Conservation (phyloP, 176 grass and related monocot species). For the Tillandsia fasciculata region DNA sequence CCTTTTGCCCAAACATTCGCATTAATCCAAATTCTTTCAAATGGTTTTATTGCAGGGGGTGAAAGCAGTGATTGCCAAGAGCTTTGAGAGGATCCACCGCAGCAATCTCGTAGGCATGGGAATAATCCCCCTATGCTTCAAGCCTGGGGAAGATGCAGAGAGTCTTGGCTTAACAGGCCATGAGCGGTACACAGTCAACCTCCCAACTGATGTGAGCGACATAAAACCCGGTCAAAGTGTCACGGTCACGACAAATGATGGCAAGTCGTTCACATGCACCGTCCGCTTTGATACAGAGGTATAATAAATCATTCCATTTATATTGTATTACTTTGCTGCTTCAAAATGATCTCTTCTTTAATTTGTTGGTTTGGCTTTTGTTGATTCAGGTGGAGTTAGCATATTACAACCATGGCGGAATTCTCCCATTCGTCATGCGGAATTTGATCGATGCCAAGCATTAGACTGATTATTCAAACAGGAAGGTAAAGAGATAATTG, state of each 20-base stretch:
- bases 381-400: conserved; percentile 74
- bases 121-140: conserved; percentile 88
- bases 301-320: not conserved
- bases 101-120: conserved; percentile 98
- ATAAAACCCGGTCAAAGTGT: conserved; percentile 92
- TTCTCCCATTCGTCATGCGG: conserved; percentile 78
- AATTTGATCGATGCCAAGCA: conserved; percentile 43
- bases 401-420: conserved; percentile 85
- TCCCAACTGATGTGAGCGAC: conserved; percentile 52
- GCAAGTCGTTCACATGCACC: conserved; percentile 70
- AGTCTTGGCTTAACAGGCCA: conserved; percentile 73
- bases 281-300: conserved; percentile 95
- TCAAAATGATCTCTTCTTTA: not conserved
- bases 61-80: conserved; percentile 92
- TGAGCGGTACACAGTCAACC: conserved; percentile 78
- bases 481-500: conserved; percentile 6
- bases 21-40: conserved; percentile 8
- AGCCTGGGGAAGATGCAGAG: conserved; percentile 76
- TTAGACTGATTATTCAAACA: conserved; percentile 26
- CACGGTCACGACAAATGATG: conserved; percentile 62
- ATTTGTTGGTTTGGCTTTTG: not conserved
- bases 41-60: conserved; percentile 67
- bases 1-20: not conserved
- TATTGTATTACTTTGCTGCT: not conserved
- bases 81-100: conserved; percentile 94